These are phyloP conservation scores for Urochloa ruziziensis DNA, from an alignment of 176 grass and related monocot genomes.

Conservation along the genomic window DNA sequence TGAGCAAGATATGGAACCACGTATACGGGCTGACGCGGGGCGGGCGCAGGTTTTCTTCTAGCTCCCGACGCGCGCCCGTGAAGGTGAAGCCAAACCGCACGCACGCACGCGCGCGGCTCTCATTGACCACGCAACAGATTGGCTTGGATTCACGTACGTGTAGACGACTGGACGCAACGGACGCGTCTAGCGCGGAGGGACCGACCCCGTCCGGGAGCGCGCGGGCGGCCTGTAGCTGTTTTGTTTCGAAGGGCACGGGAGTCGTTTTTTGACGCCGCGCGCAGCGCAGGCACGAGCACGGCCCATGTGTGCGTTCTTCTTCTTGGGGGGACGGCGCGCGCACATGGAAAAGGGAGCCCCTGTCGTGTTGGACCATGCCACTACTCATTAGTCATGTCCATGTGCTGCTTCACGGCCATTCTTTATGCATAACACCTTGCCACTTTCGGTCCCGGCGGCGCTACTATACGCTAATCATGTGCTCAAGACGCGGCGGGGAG, in stretches of 20 bases:
- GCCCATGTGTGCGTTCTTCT: background rate
- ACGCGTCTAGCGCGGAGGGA: background rate
- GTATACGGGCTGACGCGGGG: background rate
- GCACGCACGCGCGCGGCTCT: background rate
- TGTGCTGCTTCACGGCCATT: background rate
- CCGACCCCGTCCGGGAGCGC: background rate
- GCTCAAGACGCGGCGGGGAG: background rate
- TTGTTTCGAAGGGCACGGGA: background rate
- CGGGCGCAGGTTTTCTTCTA: background rate
- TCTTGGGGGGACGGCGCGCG: background rate
- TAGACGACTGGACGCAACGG: background rate
- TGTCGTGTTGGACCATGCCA: background rate
- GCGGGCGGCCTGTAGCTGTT: background rate
- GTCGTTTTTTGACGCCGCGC: slow-evolving; percentile 29
- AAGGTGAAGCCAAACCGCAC: no score
- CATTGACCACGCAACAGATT: background rate
- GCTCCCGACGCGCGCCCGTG: background rate
- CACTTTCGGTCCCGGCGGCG: slow-evolving; percentile 20
- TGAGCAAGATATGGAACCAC: background rate
- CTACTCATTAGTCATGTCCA: background rate
- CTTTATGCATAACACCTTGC: background rate
- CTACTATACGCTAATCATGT: background rate
- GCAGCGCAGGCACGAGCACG: background rate
- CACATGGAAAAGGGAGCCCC: background rate
- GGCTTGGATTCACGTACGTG: background rate